A percentile compares a stretch with the other conserved stretches of the same genome.
Conservation (phyloP, 2,329 filamentous ascomycete genomes). For the Monilinia laxa region DNA sequence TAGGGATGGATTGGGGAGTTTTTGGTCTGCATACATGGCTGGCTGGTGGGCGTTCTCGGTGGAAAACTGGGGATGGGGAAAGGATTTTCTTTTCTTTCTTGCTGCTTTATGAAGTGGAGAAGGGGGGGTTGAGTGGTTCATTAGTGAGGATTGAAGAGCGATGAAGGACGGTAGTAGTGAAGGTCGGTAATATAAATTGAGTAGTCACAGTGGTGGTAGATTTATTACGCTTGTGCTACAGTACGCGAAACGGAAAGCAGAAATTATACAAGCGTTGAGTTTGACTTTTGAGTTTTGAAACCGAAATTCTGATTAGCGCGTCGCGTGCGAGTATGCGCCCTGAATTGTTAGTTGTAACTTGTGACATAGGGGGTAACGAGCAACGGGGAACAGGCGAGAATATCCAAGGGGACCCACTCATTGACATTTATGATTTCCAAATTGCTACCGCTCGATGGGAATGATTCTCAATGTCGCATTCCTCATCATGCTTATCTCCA, state of each 20-base stretch:
- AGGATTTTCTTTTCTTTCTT: slow-evolving; percentile 5
- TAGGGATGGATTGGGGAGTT: slow-evolving; percentile 15
- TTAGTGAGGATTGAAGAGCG: not conserved
- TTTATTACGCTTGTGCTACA: slow-evolving; percentile 2
- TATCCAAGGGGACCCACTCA: no score
- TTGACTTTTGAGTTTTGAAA: not conserved
- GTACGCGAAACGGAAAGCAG: not conserved
- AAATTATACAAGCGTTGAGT: not conserved
- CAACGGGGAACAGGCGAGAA: no score
- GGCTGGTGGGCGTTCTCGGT: slow-evolving; percentile 14
- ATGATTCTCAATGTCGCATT: no score
- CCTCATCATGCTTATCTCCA: no score
- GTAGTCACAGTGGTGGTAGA: not conserved
- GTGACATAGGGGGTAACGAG: no score
- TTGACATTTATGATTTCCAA: no score
- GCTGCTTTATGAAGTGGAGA: not conserved
- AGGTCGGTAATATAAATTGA: not conserved
- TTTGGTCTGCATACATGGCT: slow-evolving; percentile 21
- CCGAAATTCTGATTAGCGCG: not conserved
- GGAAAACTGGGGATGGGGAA: not conserved
- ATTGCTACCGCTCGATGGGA: no score
- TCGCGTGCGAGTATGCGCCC: not conserved
- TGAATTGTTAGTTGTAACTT: no score
- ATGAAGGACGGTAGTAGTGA: not conserved
- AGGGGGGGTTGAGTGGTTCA: not conserved